phyloP scores from a whole-genome alignment of 1,139 yeast species.

The Scheffersomyces stambukii region DNA sequence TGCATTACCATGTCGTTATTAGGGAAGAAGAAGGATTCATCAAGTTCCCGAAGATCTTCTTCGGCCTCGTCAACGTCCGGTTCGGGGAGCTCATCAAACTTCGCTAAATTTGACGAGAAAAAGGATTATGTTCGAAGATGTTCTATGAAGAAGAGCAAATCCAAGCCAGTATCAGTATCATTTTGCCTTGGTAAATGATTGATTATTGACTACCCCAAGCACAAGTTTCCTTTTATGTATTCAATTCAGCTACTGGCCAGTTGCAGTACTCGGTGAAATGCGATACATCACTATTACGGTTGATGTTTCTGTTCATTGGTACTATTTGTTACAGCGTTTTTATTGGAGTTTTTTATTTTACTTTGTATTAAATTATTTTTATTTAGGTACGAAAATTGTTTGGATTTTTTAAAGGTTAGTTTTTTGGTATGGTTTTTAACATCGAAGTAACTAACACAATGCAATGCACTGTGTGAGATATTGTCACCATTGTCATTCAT shows the following conservation, averaged over 20 bases:
- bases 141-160: slow-evolving; percentile 21
- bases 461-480: too few species aligned
- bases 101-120: slow-evolving; percentile 12
- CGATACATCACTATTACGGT: slow-evolving; percentile 6
- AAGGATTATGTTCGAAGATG: slow-evolving; percentile 42
- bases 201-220: too few species aligned
- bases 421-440: too few species aligned
- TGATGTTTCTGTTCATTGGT: neutral
- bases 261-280: neutral
- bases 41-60: neutral
- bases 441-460: too few species aligned
- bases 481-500: too few species aligned
- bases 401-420: too few species aligned
- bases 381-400: too few species aligned
- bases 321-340: slow-evolving; percentile 1
- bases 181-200: slow-evolving; percentile 37
- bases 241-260: too few species aligned
- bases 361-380: too few species aligned
- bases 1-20: slow-evolving; percentile 6
- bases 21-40: slow-evolving; percentile 5
- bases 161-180: slow-evolving; percentile 30
- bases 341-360: slow-evolving; percentile 2
- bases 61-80: neutral
- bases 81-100: slow-evolving; percentile 9
- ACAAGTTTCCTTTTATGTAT: too few species aligned